A percentile compares a stretch with the other conserved stretches of the same genome.
Evolutionary conservation across 768 basidiomycete genomes (phyloP).

Genomic region (Tulasnella sp.): DNA sequence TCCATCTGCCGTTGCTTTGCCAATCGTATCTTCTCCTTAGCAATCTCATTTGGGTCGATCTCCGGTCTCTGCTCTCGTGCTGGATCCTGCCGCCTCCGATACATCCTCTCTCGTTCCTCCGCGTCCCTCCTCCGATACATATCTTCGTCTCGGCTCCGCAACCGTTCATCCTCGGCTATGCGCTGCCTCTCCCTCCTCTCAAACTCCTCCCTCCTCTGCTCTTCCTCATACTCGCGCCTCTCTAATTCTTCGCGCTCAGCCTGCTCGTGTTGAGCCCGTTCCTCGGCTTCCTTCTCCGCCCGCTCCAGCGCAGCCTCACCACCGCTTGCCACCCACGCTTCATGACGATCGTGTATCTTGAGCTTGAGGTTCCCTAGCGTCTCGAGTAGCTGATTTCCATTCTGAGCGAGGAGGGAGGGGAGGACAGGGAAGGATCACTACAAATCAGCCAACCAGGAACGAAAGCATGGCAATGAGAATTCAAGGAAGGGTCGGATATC

Average conservation of each 20-base stretch:
- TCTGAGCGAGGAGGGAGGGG: constrained; percentile 36
- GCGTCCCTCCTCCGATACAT: constrained; percentile 5
- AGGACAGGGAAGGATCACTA: too few relatives aligned
- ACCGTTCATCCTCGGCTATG: constrained; percentile 43
- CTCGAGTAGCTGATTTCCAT: constrained; percentile 64
- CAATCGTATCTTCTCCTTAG: background rate
- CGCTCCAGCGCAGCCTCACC: constrained; percentile 19
- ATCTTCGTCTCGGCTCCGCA: background rate
- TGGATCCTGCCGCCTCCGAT: constrained; percentile 1
- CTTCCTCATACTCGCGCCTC: constrained; percentile 35
- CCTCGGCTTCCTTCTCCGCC: constrained; percentile 32
- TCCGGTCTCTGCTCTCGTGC: background rate
- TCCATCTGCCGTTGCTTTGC: constrained; percentile 4
- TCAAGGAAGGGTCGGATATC: background rate
- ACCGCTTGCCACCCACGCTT: constrained; percentile 30
- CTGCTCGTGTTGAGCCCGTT: too few relatives aligned
- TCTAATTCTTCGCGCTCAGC: background rate
- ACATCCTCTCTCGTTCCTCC: constrained; percentile 8
- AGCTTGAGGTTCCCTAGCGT: constrained; percentile 56
- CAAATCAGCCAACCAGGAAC: background rate
- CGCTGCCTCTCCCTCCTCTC: constrained; percentile 47
- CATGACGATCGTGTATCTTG: constrained; percentile 19
- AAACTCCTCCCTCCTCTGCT: constrained; percentile 33
- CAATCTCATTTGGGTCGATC: background rate
- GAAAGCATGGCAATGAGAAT: background rate